Evolutionary conservation across 352 stramenopile genomes (phyloP).

Genomic region (Phytophthora gonapodyides): DNA sequence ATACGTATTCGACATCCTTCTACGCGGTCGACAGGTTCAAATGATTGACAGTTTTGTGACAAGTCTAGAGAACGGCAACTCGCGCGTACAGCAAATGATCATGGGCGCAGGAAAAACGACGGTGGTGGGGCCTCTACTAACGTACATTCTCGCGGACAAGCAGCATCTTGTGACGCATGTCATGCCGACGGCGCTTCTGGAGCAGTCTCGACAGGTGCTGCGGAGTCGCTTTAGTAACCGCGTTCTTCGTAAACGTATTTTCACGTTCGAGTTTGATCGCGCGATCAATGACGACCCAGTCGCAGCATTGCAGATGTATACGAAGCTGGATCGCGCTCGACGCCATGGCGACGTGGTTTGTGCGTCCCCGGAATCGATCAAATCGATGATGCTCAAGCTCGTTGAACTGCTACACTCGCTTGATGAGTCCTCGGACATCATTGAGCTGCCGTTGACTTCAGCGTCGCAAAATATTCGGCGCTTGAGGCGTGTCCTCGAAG

Average conservation of each 20-base stretch:
- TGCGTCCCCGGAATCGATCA: slow-evolving; percentile 98
- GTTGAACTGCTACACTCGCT: slow-evolving; percentile 94
- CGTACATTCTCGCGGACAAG: slow-evolving; percentile 97
- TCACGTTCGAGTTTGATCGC: slow-evolving; percentile 99
- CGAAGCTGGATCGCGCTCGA: slow-evolving; percentile 91
- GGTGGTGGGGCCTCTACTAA: slow-evolving; percentile 98
- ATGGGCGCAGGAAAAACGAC: slow-evolving; percentile 99
- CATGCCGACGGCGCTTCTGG: slow-evolving; percentile 98
- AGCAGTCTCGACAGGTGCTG: slow-evolving; percentile 98
- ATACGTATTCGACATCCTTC: slow-evolving; percentile 98
- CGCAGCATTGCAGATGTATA: slow-evolving; percentile 64
- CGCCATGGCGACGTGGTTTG: slow-evolving; percentile 96
- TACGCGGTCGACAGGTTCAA: slow-evolving; percentile 98
- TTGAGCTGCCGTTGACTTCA: slow-evolving; percentile 58
- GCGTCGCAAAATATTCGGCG: slow-evolving; percentile 77
- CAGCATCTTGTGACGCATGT: slow-evolving; percentile 97
- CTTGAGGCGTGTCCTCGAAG: slow-evolving; percentile 68
- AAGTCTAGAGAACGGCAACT: slow-evolving; percentile 78
- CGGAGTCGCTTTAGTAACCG: slow-evolving; percentile 97
- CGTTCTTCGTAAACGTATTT: slow-evolving; percentile 98
- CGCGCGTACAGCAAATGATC: slow-evolving; percentile 98
- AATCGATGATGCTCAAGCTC: slow-evolving; percentile 99
- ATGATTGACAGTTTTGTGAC: slow-evolving; percentile 98
- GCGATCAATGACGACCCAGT: slow-evolving; percentile 87
- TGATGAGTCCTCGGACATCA: slow-evolving; percentile 79